These are phyloP conservation scores for Pelargonium exstipulatum DNA, from an alignment of 441 rosid species.

Conservation along the genomic window DNA sequence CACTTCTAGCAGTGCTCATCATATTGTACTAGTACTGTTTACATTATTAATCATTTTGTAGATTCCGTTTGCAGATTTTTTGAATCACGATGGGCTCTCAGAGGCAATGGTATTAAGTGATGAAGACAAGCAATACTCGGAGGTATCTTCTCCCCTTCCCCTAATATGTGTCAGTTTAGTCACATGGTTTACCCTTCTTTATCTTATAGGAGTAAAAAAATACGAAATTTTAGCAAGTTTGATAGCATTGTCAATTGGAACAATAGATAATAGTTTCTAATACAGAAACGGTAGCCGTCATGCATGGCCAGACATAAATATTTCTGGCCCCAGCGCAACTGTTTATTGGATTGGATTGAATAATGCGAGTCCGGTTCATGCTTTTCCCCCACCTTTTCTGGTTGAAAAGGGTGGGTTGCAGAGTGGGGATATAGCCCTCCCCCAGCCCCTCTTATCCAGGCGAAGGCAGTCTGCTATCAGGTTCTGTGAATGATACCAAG, in stretches of 20 bases:
- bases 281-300: neutral
- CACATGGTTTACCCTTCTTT: slow-evolving; percentile 13
- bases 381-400: neutral
- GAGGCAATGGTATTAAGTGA: slow-evolving; percentile 58
- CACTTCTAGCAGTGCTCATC: slow-evolving; percentile 11
- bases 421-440: neutral
- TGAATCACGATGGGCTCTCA: slow-evolving; percentile 71
- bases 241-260: neutral
- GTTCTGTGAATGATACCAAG: neutral
- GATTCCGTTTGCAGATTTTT: slow-evolving; percentile 92
- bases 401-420: neutral
- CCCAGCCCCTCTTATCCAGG: neutral
- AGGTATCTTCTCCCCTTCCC: slow-evolving; percentile 39
- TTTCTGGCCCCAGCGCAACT: neutral
- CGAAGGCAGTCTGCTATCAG: neutral
- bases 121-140: slow-evolving; percentile 55
- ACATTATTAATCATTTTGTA: slow-evolving; percentile 32
- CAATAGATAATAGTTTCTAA: neutral
- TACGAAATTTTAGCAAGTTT: too few relatives aligned
- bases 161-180: neutral
- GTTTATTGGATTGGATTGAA: too few relatives aligned
- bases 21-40: slow-evolving; percentile 17
- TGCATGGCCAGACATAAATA: neutral
- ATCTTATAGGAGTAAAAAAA: neutral
- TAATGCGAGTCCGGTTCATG: too few relatives aligned